Evolutionary conservation across 306 rosid species (phyloP).

Genomic region (Trifolium dubium): DNA sequence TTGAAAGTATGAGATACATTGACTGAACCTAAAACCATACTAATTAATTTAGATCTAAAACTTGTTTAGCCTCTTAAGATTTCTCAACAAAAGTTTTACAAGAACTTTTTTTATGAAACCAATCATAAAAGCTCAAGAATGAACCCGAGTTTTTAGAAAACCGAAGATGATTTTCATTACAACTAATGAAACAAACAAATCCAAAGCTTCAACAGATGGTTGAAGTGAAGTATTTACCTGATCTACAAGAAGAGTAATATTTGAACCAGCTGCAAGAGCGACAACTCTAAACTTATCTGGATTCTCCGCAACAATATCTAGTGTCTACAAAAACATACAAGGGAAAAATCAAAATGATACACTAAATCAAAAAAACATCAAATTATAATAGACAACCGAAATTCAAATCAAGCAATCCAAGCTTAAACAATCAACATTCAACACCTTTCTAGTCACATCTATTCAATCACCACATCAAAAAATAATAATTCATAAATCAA

Average conservation of each 20-base stretch:
- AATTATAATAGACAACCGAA: slow-evolving; percentile 14
- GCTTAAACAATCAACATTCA: slow-evolving; percentile 30
- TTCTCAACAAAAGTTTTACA: background rate
- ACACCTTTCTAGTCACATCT: slow-evolving; percentile 16
- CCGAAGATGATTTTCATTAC: background rate
- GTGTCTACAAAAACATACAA: slow-evolving; percentile 66
- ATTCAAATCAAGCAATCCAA: slow-evolving; percentile 28
- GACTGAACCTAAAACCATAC: slow-evolving; percentile 33
- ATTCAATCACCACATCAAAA: background rate
- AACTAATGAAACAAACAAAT: slow-evolving; percentile 34
- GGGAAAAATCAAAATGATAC: slow-evolving; percentile 25
- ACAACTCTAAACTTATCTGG: slow-evolving; percentile 89
- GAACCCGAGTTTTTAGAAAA: background rate
- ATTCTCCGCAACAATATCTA: slow-evolving; percentile 97
- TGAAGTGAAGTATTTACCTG: slow-evolving; percentile 62
- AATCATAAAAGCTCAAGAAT: slow-evolving; percentile 13
- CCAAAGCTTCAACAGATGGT: slow-evolving; percentile 24
- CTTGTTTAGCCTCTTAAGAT: background rate
- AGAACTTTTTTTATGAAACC: background rate
- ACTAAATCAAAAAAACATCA: background rate
- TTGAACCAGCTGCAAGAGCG: slow-evolving; percentile 97
- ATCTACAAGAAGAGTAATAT: slow-evolving; percentile 90
- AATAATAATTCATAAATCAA: background rate
- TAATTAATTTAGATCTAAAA: background rate
- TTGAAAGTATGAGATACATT: slow-evolving; percentile 20